These are phyloP conservation scores for Phaeosphaeriaceae sp. DNA, from an alignment of 2,329 filamentous ascomycete species.

Conservation along the genomic window DNA sequence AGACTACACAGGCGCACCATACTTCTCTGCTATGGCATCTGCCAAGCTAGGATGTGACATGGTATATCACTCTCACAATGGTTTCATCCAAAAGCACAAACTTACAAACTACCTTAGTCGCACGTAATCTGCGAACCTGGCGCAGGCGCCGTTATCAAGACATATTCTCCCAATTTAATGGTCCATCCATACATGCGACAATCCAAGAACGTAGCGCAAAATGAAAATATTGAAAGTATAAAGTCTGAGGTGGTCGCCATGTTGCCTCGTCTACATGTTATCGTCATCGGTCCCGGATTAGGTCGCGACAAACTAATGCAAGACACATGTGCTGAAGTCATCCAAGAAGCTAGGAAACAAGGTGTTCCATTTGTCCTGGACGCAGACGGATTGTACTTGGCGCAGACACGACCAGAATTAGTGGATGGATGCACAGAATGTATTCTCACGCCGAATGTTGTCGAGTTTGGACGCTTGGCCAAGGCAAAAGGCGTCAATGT, in stretches of 20 bases:
- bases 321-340: constrained; percentile 78
- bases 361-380: constrained; percentile 85
- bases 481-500: constrained; percentile 74
- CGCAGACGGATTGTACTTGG: constrained; percentile 83
- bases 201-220: constrained; percentile 62
- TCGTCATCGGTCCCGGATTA: constrained; percentile 91
- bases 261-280: constrained; percentile 84
- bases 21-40: constrained; percentile 97
- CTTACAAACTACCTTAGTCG: constrained; percentile 60
- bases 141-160: constrained; percentile 87
- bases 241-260: constrained; percentile 75
- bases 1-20: constrained; percentile 96
- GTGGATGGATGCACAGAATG: constrained; percentile 82
- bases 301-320: constrained; percentile 91
- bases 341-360: constrained; percentile 75
- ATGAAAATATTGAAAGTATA: constrained; percentile 67
- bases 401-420: constrained; percentile 76
- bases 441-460: constrained; percentile 92
- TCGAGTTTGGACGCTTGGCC: constrained; percentile 86
- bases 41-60: constrained; percentile 89
- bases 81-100: constrained; percentile 3
- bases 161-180: constrained; percentile 98
- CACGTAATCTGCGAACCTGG: constrained; percentile 95
- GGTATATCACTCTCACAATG: constrained; percentile 57
- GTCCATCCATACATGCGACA: constrained; percentile 95